Evolutionary conservation across 805 yeast species (phyloP).

Genomic region (Nakazawaea anatomiae): DNA sequence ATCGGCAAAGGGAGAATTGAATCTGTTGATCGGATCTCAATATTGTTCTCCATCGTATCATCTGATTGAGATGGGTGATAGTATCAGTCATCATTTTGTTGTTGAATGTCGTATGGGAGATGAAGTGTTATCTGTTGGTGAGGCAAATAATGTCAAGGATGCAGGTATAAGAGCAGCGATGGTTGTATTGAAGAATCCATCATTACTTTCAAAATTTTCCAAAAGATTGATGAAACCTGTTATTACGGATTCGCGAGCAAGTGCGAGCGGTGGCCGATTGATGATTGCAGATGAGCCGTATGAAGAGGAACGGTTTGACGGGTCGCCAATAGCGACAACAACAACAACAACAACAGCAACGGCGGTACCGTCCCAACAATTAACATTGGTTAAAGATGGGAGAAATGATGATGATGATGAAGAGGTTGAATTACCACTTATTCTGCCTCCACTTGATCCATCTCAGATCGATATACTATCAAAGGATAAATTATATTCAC

Average conservation of each 20-base stretch:
- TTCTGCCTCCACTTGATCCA: neutral
- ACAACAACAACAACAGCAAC: too few relatives aligned
- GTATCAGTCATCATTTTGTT: neutral
- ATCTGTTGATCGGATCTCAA: neutral
- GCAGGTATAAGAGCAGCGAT: slow-evolving; percentile 8
- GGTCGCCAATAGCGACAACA: too few relatives aligned
- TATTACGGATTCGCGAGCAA: neutral
- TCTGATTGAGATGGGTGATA: neutral
- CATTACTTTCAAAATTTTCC: neutral
- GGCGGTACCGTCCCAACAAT: too few relatives aligned
- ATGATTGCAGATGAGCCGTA: neutral
- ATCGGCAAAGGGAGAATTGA: neutral
- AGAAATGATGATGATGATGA: neutral
- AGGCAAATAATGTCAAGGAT: slow-evolving; percentile 2
- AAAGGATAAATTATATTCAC: neutral
- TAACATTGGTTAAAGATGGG: too few relatives aligned
- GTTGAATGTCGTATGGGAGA: slow-evolving; percentile 1
- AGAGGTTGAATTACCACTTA: neutral
- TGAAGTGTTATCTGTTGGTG: slow-evolving; percentile 5
- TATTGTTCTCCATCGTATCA: neutral
- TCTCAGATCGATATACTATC: neutral
- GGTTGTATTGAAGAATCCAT: slow-evolving; percentile 1
- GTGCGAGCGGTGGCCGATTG: neutral
- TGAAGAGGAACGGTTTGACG: too few relatives aligned
- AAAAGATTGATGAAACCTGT: neutral